Evolutionary conservation across 1,284 basidiomycete genomes (phyloP).

Genomic region (Moesziomyces sp.): DNA sequence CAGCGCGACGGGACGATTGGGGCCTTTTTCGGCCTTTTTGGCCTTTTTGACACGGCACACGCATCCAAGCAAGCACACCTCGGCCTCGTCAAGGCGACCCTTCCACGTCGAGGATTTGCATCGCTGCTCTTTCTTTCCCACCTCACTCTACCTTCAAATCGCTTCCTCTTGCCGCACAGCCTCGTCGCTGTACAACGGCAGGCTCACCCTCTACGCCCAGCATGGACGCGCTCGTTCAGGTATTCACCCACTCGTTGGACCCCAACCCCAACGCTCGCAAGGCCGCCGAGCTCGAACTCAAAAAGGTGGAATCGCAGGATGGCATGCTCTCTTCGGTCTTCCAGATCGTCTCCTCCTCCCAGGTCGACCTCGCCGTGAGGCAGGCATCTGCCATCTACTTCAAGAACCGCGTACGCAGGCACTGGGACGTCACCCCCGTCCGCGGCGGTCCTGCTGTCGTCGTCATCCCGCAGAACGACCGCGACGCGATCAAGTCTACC

Average conservation of each 20-base stretch:
- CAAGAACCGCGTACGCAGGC: slow-evolving; percentile 63
- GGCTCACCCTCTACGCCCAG: slow-evolving; percentile 1
- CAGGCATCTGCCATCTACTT: slow-evolving; percentile 65
- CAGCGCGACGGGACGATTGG: not conserved
- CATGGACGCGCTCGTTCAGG: slow-evolving; percentile 47
- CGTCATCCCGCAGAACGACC: slow-evolving; percentile 52
- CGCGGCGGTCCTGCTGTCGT: slow-evolving; percentile 15
- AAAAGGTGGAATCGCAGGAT: slow-evolving; percentile 59
- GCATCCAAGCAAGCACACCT: slow-evolving; percentile 5
- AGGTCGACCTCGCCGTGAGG: slow-evolving; percentile 55
- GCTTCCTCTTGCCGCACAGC: not conserved
- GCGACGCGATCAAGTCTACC: slow-evolving; percentile 44
- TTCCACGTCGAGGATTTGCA: not conserved
- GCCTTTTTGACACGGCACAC: no score
- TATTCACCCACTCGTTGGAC: slow-evolving; percentile 50
- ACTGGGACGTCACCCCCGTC: slow-evolving; percentile 54
- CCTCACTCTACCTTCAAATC: not conserved
- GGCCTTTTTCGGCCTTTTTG: not conserved
- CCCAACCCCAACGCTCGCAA: slow-evolving; percentile 62
- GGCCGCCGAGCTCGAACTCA: slow-evolving; percentile 65
- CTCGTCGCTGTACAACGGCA: slow-evolving; percentile 1
- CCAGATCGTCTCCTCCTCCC: slow-evolving; percentile 51
- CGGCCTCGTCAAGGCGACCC: not conserved
- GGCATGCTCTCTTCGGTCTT: slow-evolving; percentile 65
- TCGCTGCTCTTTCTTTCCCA: not conserved